Base-by-base conservation (phyloP, 78 protist species). In the Pigoraptor vietnamica region DNA sequence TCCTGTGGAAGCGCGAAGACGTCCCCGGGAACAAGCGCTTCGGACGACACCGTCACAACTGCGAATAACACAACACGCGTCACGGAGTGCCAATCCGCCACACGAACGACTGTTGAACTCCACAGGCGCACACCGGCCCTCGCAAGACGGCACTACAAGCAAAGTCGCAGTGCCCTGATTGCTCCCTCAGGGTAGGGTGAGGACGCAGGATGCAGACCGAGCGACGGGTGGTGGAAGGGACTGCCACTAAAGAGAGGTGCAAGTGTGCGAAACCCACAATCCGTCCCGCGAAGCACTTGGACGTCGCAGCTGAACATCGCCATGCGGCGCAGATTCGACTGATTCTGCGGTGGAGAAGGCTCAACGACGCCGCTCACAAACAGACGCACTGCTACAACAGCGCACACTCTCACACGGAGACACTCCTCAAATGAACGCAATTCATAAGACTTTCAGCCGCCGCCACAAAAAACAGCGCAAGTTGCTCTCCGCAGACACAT, bases 11-110 rank as follows among this genome's bases (percentile, higher is more conserved):
- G 2, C 25, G 35, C 84, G 24, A 95, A 23, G n/a, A 95, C 25
- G 37, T 95, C 96, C 14, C 97, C 96, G 0, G 96, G 94, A 37
- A 93, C 89, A 33, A 94, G 81, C 23, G 81, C 87, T 25, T n/a
- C 81, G 24, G 81, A 24, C 38, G 56, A 1, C 36, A 32, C 56
- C 1, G 21, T 40, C 38, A 35, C 34, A 0, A 10, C 36, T 34
- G n/a, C 19, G 67, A 21, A 19, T 14, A 25, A 25, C 2, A 79
- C 33, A 6, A 25, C 2, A 79, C 33, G 34, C 9, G 9, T 10
- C 33, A 24, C 9, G 23, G 83, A 25, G 14, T 40, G 56, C 33
- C 2, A 25, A 79, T 10, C 33, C 33, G 6, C 9, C 9, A 79
- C 9, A 79, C 33, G 83, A 25, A 40, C 25, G 56, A 40, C 2